These are phyloP conservation scores for Magnusiomyces fungicola DNA, from an alignment of 1,139 yeast genomes.

Conservation along the genomic window DNA sequence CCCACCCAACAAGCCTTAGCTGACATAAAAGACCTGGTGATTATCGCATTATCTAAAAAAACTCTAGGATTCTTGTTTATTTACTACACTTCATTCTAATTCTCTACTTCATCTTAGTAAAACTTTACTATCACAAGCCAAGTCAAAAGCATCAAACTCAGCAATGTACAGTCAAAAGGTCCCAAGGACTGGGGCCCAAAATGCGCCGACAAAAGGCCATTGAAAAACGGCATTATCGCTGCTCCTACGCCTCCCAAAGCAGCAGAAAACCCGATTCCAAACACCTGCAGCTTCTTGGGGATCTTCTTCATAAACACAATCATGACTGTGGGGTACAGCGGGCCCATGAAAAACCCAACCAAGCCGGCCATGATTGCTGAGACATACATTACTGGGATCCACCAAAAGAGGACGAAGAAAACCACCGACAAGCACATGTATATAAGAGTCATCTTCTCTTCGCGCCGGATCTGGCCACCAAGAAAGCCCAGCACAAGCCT, in stretches of 20 bases:
- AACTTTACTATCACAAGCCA: conserved; percentile 21
- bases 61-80: no score
- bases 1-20: no score
- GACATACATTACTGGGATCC: conserved; percentile 23
- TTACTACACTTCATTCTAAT: no score
- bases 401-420: conserved; percentile 26
- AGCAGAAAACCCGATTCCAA: conserved; percentile 68
- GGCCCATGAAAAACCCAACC: conserved; percentile 68
- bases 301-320: conserved; percentile 55
- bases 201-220: conserved; percentile 27
- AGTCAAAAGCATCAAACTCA: conserved; percentile 22
- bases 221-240: conserved; percentile 39
- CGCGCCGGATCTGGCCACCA: conserved; percentile 25
- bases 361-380: conserved; percentile 39
- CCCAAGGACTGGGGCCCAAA: conserved; percentile 28
- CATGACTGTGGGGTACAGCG: conserved; percentile 71
- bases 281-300: conserved; percentile 54
- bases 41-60: no score
- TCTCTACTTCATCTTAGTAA: no score
- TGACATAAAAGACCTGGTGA: no score
- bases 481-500: conserved; percentile 40
- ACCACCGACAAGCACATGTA: conserved; percentile 22
- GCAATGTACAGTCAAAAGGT: conserved; percentile 25
- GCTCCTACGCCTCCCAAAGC: conserved; percentile 81
- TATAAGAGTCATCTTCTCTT: conserved; percentile 18